Evolutionary conservation across 371 early-diverging fungal genomes (phyloP), one percentile per base, ranked within the genome.

Genomic region (Mucor ambiguus): DNA sequence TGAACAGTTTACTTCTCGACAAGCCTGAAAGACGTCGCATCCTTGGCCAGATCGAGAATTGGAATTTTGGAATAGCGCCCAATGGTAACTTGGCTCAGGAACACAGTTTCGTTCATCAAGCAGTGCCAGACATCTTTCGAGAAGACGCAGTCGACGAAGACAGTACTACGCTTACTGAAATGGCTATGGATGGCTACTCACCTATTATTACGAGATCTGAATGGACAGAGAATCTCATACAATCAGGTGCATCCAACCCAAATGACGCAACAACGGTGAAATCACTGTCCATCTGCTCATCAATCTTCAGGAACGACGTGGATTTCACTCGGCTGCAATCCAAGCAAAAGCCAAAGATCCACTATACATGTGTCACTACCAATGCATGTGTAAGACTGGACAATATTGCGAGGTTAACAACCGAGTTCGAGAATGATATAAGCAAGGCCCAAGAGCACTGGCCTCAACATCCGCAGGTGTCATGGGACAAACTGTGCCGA

Each of bases 51-150:
- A 29, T 60, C 11, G 26, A 43, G 11, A 30, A 60, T 32, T 66
- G 66, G 66, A 66, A 66, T 55, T 10, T 55, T 18, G 66, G 60
- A 43, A 43, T 66, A n/a, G 41, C 46, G 9, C 66, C 60, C 7
- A 30, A 54, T 24, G 66, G 66, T 9, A 54, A 54, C n/a, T 12
- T 66, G 24, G 66, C 66, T 18, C 16, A 32, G 2, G 55, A 44
- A 33, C 33, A 60, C 30, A 55, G 66, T 33, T 66, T 66, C 26
- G 66, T 66, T 16, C 66, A 66, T 22, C 41, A 66, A 8, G 28
- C 66, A 22, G 61, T 66, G 10, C 66, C 66, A 1, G 46, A 66
- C 46, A 57, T 63, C 20, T 62, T 37, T 12, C 18, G 32, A 26
- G 52, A 32, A 32, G 20, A 8, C 32, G 4, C 9, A 32, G n/a